Evolutionary conservation across 768 basidiomycete species (phyloP), one percentile per base, ranked within the genome.

Genomic region (Bullera alba): DNA sequence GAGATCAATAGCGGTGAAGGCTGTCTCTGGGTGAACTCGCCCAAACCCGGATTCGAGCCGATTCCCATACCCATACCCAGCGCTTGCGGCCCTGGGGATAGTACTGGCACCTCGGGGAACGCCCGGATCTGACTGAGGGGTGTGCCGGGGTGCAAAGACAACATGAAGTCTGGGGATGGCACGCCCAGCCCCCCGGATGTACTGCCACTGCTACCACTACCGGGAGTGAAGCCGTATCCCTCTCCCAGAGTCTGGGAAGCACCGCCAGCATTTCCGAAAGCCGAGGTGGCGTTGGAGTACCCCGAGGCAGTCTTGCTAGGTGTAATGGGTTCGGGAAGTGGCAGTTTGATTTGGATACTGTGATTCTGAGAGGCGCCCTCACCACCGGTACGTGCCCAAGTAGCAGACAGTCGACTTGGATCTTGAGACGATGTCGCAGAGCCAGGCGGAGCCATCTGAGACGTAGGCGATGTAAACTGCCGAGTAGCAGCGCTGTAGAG

Each of bases 121-220:
- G 48, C 63, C 16, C 57, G 55, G 39, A 65, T 59, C 29, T 65
- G 50, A 6, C 60, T 59, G 8, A 61, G 43, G 12, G 63, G 63
- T 3, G 60, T 61, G 2, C 27, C 12, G 7, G 42, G 42, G 21
- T 43, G 38, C 12, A 21, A 10, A 39, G 32, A 10, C 10, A 10
- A 25, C 14, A 36, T 36, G 25, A 6, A 29, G 4, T 45, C 37
- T 34, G 35, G 27, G 36, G 35, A n/a, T 23, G 3, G 32, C 32
- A 17, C 21, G 16, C 15, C 46, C 46, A 48, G 14, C 25, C 25
- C 5, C 21, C 46, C 19, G 46, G 37, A 19, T 28, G 36, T 8
- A 21, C n/a, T n/a, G n/a, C n/a, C n/a, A n/a, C n/a, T n/a, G n/a
- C n/a, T n/a, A n/a, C n/a, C n/a, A n/a, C n/a, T n/a, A n/a, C n/a